Evolutionary conservation across 768 basidiomycete genomes (phyloP), one percentile per base, ranked within the genome.

Genomic region (Hypholoma fasciculare): DNA sequence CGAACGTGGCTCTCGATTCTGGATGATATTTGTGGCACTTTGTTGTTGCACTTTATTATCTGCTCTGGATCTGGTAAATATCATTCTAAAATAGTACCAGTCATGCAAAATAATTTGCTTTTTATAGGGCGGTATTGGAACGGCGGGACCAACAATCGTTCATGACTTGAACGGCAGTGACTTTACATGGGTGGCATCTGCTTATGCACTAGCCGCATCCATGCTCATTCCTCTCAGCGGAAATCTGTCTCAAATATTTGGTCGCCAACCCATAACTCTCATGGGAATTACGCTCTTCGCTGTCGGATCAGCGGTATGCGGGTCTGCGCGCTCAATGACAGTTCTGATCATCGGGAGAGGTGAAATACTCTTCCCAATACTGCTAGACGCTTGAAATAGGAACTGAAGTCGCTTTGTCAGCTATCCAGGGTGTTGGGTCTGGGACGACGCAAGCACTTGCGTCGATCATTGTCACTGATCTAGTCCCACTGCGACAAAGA

Each of bases 141-240:
- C 75, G 0, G 78, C 77, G 4, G 71, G 78, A 1, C 79, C 79
- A 0, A 76, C 76, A 7, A 81, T 81, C 38, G 69, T 73, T 7
- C 58, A 69, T 34, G 70, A 72, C 7, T 66, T 82, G 2, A 51
- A 75, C 16, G 74, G 73, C 0, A 63, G 63, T 39, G 66, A 78
- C 26, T 82, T 77, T 52, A 61, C 74, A 1, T 83, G 82, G 82
- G 69, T 82, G 17, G 79, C 74, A 1, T 65, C 72, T 2, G 76
- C 79, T 3, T 84, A 78, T 57, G 68, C 76, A 0, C 65, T 83
- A 4, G 63, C 78, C 1, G 70, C 72, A 0, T 76, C 80, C 3
- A 75, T 78, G 0, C 61, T 78, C 46, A 66, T 82, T 8, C 80
- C 79, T 0, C 59, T 77, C 59, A 69, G 69, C 27, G 76, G 78